These are phyloP conservation scores for Lecanicillium sp. DNA, from an alignment of 2,329 filamentous ascomycete genomes.

Conservation along the genomic window DNA sequence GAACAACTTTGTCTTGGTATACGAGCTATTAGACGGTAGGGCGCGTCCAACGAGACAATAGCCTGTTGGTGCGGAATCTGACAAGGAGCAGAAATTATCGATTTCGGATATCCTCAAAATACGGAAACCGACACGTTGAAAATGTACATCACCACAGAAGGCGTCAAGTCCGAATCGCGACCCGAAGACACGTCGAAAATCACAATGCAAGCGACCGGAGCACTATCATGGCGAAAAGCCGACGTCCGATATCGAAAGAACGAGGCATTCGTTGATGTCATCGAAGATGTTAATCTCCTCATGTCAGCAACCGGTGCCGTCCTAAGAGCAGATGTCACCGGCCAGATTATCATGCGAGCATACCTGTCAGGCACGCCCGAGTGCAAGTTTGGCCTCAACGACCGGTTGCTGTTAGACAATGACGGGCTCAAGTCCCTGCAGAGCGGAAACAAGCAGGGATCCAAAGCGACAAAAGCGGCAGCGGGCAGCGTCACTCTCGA, in stretches of 20 bases:
- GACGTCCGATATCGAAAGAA: conserved; percentile 99
- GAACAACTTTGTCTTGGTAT: conserved; percentile 99
- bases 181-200: conserved; percentile 95
- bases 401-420: conserved; percentile 83
- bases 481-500: conserved; percentile 93
- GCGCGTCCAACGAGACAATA: conserved; percentile 7
- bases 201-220: conserved; percentile 98
- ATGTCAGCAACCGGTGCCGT: conserved; percentile 98
- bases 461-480: conserved; percentile 89
- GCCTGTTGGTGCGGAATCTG: background rate
- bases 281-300: conserved; percentile 96
- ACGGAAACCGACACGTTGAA: conserved; percentile 98
- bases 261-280: conserved; percentile 98
- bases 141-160: conserved; percentile 99
- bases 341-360: conserved; percentile 97
- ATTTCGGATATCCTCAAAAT: conserved; percentile 98
- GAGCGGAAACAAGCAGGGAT: conserved; percentile 70
- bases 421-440: conserved; percentile 60
- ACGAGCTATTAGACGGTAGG: conserved; percentile 88
- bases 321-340: conserved; percentile 89
- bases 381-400: conserved; percentile 98
- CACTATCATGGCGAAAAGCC: conserved; percentile 91
- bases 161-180: conserved; percentile 83
- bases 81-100: conserved; percentile 96
- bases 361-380: conserved; percentile 95